Conservation (phyloP, 2,329 filamentous ascomycete genomes). For the Phyllosticta capitalensis region DNA sequence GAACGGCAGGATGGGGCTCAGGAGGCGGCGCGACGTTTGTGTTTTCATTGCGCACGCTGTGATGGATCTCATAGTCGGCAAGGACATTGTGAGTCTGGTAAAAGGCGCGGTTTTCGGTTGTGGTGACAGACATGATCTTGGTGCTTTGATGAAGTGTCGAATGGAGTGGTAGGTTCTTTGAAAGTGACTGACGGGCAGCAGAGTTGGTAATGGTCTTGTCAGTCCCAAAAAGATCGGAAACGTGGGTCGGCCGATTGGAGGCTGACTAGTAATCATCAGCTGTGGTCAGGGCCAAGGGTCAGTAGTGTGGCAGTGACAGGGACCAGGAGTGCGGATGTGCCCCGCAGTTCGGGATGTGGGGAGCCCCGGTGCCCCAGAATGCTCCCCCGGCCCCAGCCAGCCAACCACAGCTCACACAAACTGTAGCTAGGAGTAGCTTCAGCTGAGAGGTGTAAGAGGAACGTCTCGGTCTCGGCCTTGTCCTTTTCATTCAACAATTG, state of each 20-base stretch:
- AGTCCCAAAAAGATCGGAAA: background rate
- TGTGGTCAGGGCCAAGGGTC: background rate
- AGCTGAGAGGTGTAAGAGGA: background rate
- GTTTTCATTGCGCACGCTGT: slow-evolving; percentile 24
- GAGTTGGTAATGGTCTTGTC: background rate
- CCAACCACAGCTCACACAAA: background rate
- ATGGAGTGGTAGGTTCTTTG: background rate
- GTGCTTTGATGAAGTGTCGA: background rate
- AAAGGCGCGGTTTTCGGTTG: slow-evolving; percentile 30
- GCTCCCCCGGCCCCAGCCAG: background rate
- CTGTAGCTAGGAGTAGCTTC: background rate
- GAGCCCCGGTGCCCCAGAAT: background rate
- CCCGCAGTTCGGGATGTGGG: background rate
- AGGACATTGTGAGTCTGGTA: slow-evolving; percentile 30
- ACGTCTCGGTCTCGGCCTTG: background rate
- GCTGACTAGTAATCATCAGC: background rate
- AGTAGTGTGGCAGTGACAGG: background rate
- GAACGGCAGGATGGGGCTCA: slow-evolving; percentile 22
- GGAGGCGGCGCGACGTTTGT: slow-evolving; percentile 19
- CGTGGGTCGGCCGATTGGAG: background rate
- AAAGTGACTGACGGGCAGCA: background rate
- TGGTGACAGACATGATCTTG: slow-evolving; percentile 35
- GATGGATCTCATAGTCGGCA: slow-evolving; percentile 39
- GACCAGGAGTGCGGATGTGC: background rate
- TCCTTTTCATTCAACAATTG: background rate